A percentile compares a stretch with the other conserved stretches of the same genome.
These are phyloP conservation scores for Venturiaceae sp. DNA, from an alignment of 2,329 filamentous ascomycete genomes.

Conservation along the genomic window DNA sequence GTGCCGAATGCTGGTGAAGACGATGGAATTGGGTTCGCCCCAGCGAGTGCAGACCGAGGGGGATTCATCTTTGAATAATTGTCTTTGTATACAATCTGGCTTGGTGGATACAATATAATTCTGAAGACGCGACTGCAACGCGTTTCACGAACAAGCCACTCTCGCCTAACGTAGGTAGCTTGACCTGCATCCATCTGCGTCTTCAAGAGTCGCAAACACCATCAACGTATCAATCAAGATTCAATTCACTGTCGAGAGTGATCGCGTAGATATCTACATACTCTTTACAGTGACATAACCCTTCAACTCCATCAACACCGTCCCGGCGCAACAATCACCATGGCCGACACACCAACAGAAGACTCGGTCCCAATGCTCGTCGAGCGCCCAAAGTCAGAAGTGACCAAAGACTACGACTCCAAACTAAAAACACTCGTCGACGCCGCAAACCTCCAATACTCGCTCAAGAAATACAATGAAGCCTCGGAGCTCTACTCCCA, in stretches of 20 bases:
- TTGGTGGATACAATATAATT: not conserved
- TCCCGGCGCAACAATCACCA: not conserved
- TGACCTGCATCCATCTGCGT: not conserved
- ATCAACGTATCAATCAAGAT: not conserved
- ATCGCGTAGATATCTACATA: no score
- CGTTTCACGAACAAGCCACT: not conserved
- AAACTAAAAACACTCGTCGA: slow-evolving; percentile 69
- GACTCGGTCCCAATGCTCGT: slow-evolving; percentile 33
- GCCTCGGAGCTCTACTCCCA: slow-evolving; percentile 82
- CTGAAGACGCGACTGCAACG: not conserved
- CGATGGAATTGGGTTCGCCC: slow-evolving; percentile 59
- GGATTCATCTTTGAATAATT: not conserved
- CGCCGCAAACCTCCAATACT: slow-evolving; percentile 75
- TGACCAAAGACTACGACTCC: slow-evolving; percentile 18
- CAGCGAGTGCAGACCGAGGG: not conserved
- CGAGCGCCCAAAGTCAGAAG: not conserved
- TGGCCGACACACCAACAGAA: slow-evolving; percentile 10
- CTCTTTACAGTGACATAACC: not conserved
- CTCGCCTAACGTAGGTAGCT: no score
- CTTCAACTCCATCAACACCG: not conserved
- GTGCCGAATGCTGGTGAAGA: slow-evolving; percentile 88
- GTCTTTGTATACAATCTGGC: not conserved
- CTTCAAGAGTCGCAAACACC: not conserved
- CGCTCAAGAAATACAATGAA: slow-evolving; percentile 76
- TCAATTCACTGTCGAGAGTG: not conserved